Percentiles rank a stretch among this genome's conserved stretches.
phyloP scores from a whole-genome alignment of 345 rosid species.

The Zanthoxylum bungeanum region DNA sequence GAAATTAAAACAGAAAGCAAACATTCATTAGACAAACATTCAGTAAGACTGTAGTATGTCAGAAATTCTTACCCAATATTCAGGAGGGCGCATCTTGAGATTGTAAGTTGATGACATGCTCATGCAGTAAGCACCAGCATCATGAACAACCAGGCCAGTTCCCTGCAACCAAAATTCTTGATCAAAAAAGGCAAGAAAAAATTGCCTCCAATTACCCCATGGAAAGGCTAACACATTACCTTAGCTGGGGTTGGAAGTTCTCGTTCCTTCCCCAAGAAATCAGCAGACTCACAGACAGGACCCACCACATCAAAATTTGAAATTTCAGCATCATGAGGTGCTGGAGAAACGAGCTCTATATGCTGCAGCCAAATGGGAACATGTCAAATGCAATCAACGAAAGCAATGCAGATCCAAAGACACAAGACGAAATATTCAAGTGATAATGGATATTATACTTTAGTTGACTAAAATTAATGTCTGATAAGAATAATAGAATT shows the following conservation, averaged over 20 bases:
- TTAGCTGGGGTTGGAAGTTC: conserved; percentile 86
- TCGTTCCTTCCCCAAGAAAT: conserved; percentile 94
- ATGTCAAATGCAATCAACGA: neutral
- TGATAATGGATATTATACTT: too few species aligned
- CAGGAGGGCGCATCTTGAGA: conserved; percentile 99
- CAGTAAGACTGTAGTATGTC: too few species aligned
- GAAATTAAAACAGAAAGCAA: neutral
- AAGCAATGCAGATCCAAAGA: too few species aligned
- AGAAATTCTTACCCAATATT: conserved; percentile 73
- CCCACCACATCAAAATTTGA: conserved; percentile 91
- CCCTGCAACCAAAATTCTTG: conserved; percentile 49
- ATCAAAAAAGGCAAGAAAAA: conserved; percentile 13
- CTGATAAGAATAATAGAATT: neutral
- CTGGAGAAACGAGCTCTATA: conserved; percentile 89
- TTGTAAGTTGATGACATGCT: conserved; percentile 99
- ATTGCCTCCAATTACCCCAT: neutral
- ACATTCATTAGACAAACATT: too few species aligned
- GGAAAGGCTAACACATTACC: conserved; percentile 33
- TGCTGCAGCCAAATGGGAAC: conserved; percentile 50
- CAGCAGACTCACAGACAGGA: conserved; percentile 99
- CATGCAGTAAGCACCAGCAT: conserved; percentile 99
- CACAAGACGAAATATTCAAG: too few species aligned
- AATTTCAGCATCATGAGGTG: conserved; percentile 52
- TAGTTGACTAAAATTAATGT: neutral
- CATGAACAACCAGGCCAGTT: conserved; percentile 90